These are phyloP conservation scores for Oryza australiensis DNA, from an alignment of 176 grass and related monocot species.

Conservation along the genomic window DNA sequence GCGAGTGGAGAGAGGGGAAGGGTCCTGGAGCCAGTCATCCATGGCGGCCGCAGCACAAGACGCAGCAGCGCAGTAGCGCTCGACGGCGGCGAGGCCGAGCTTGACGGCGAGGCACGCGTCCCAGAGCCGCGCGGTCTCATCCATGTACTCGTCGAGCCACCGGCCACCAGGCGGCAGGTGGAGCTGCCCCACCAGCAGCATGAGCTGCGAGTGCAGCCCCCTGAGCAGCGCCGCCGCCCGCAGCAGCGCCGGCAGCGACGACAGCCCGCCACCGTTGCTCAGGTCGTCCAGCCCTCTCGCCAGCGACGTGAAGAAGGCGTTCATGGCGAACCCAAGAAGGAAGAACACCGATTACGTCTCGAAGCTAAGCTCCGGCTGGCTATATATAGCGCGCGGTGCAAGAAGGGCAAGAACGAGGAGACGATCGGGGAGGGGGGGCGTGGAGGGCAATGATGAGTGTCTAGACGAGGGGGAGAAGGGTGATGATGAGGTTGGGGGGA, in stretches of 20 bases:
- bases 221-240: slow-evolving; percentile 59
- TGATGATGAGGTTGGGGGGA: slow-evolving; percentile 61
- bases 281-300: slow-evolving; percentile 80
- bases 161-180: slow-evolving; percentile 85
- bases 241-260: slow-evolving; percentile 57
- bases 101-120: slow-evolving; percentile 86
- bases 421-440: slow-evolving; percentile 14
- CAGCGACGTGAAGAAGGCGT: slow-evolving; percentile 75
- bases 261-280: slow-evolving; percentile 41
- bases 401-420: not conserved
- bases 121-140: slow-evolving; percentile 91
- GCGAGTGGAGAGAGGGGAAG: slow-evolving; percentile 54
- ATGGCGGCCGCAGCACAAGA: slow-evolving; percentile 54
- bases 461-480: slow-evolving; percentile 64
- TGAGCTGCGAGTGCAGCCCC: slow-evolving; percentile 74
- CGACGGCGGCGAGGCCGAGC: slow-evolving; percentile 70
- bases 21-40: slow-evolving; percentile 66
- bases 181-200: slow-evolving; percentile 72
- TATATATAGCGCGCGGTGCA: slow-evolving; percentile 33
- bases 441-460: slow-evolving; percentile 80
- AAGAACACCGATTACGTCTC: not conserved
- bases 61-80: slow-evolving; percentile 64
- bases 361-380: not conserved
- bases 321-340: slow-evolving; percentile 17
- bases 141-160: slow-evolving; percentile 99